Evolutionary conservation across 768 basidiomycete species (phyloP), one percentile per base, ranked within the genome.

Genomic region (Xerocomus spinulosus): DNA sequence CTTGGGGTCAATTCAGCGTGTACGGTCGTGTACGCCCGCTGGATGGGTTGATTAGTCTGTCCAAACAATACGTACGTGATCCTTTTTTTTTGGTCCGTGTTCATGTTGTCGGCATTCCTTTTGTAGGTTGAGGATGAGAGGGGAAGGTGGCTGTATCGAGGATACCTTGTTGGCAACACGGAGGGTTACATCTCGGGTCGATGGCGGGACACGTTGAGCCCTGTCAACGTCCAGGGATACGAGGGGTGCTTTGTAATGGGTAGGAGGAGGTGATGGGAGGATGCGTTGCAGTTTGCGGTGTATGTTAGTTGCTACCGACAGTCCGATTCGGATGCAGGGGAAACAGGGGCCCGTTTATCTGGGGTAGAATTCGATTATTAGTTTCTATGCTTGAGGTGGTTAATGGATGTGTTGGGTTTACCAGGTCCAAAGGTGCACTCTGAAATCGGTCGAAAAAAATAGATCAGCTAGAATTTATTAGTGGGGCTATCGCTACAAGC

Each of bases 1-100:
- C 89, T 13, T 94, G 91, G 91, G 91, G 92, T 20, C 83, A 88
- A 54, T 94, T 92, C 68, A 82, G 75, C 49, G 65, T 94, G 21
- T 69, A 83, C 4, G 91, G 92, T 30, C 79, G 91, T 15, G 77
- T 94, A n/a, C 73, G 92, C 47, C 79, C 83, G 14, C 81, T 78
- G 57, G 91, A 93, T 62, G 91, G 91, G 8, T 79, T 90, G 54
- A 74, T 93, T 42, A 87, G 79, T 52, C 61, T 93, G 9, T 80
- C 77, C n/a, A 93, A 93, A 62, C 83, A 89, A 77, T 92, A 93
- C 62, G 89, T 90, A 63, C 39, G 77, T 64, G 20, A 9, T 10
- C 5, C 18, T 8, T 3, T 32, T 52, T 46, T 36, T 37, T 43
- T 41, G n/a, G n/a, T 44, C 32, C 29, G 25, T 30, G 33, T 37